Evolutionary conservation across 345 rosid genomes (phyloP), one percentile per base, ranked within the genome.

Genomic region (Eucalyptus polybractea): DNA sequence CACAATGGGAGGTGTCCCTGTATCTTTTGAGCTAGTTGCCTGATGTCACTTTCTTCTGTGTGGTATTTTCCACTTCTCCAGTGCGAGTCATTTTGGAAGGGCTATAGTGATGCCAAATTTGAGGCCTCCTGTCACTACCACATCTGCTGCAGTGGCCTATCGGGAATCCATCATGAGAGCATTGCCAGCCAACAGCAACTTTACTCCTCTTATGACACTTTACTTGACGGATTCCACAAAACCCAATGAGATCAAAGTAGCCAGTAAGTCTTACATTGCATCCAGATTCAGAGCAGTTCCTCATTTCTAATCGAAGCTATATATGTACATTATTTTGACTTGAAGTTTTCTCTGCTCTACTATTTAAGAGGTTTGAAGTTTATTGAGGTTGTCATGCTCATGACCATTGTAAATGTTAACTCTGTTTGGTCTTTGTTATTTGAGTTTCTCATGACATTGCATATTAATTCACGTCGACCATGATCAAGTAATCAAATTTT

Each of bases 91-190:
- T 91, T 97, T 95, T 92, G 96, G 92, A 92, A 96, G 98, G 91
- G 99, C 98, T 21, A 95, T 97, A 87, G 96, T 97, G 89, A 97
- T 96, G 99, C 99, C 99, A 7, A 97, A 97, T 94, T 91, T 97
- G 95, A 97, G 94, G 89, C 98, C 98, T 86, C 97, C 98, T n/a
- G 86, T 97, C 90, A 95, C 96, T 11, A 93, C 99, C 19, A 94
- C 99, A 24, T 90, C 93, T 56, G 97, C 96, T 88, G 98, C 98
- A 60, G 87, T 95, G 88, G 92, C 96, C 81, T 92, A 90, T 54
- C 87, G 88, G 33, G 92, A 90, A 89, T 91, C 92, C n/a, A 91
- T 90, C 56, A 44, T 92, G 89, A 90, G 92, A 87, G 90, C 92
- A 47, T 42, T 95, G 92, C 98, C 99, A 19, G 54, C 89, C 50